Evolutionary conservation across 345 rosid genomes (phyloP), one percentile per base, ranked within the genome.

Genomic region (Odontarrhena argentea): DNA sequence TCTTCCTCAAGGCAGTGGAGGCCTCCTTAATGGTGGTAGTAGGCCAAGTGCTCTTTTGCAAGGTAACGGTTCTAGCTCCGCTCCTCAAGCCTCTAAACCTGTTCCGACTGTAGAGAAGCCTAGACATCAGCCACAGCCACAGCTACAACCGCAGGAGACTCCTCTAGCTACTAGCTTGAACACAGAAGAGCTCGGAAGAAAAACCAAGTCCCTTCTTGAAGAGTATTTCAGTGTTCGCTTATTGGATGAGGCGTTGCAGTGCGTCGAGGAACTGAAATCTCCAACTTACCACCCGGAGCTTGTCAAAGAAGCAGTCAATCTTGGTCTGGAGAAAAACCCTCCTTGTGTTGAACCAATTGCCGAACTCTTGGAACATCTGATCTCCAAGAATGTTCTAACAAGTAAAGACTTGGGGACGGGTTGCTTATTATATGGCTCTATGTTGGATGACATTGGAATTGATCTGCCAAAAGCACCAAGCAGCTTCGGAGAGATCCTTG

Each of bases 1-100:
- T 10, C 76, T 87, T 50, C 94, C 98, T 60, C 96, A 87, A 74
- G 96, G 96, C 45, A 79, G 74, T 53, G 79, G 88, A 70, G 87
- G 88, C 34, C 69, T 72, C 15, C 62, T 80, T n/a, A 70, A 56
- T 36, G 63, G 84, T 55, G 84, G 84, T 52, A 78, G 81, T 55
- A 83, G 82, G 74, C 78, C 87, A 68, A 91, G 94, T 64, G 89
- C 86, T 26, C 73, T 88, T 36, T 55, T 92, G 79, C 90, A 88
- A 73, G 92, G 93, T 8, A 74, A 79, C 60, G 66, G 75, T 15
- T 62, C 71, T 8, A 60, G 76, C 50, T 56, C 81, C 51, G 62
- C 78, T 55, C 73, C 69, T 32, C 74, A 80, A 46, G 40, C 77
- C 43, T 9, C 37, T 40, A 69, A 41, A 49, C 52, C 74, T 3